phyloP scores from a whole-genome alignment of 2,329 filamentous ascomycete genomes.

The Apiospora hydei region DNA sequence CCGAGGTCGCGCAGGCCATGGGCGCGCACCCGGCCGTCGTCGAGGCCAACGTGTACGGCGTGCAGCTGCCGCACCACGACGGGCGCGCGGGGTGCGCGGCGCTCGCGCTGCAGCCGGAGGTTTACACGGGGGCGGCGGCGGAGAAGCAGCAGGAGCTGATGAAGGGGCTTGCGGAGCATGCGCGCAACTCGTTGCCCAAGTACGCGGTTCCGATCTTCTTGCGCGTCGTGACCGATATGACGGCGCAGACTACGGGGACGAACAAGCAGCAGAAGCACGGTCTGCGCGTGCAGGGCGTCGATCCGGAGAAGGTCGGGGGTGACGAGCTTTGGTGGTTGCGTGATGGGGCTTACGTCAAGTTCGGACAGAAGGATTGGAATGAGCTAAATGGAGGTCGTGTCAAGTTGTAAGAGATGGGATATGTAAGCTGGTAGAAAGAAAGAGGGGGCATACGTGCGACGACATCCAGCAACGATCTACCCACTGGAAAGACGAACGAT shows the following conservation, averaged over 20 bases:
- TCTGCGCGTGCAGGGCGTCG: constrained; percentile 76
- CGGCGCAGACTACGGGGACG: constrained; percentile 77
- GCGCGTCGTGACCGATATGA: constrained; percentile 64
- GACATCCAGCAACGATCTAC: background rate
- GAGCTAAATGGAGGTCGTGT: constrained; percentile 71
- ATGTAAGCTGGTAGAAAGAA: background rate
- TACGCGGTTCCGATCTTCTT: constrained; percentile 84
- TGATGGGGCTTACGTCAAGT: constrained; percentile 71
- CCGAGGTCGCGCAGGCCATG: constrained; percentile 80
- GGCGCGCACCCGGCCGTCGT: constrained; percentile 70
- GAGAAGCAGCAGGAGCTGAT: constrained; percentile 48
- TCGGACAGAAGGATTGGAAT: constrained; percentile 73
- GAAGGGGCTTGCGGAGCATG: constrained; percentile 67
- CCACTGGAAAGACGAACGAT: background rate
- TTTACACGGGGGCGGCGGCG: constrained; percentile 42
- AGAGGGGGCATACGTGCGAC: no score
- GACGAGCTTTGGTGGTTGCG: constrained; percentile 71
- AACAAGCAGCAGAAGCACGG: constrained; percentile 87
- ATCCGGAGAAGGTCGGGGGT: constrained; percentile 61
- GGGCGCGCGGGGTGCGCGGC: constrained; percentile 85
- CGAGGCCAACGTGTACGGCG: constrained; percentile 89
- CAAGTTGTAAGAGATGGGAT: constrained; percentile 63
- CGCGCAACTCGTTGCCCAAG: constrained; percentile 65
- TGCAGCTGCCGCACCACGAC: constrained; percentile 80
- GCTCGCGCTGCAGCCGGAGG: constrained; percentile 57